Conservation (phyloP, 106 monocot species). For the Vanilla planifolia region DNA sequence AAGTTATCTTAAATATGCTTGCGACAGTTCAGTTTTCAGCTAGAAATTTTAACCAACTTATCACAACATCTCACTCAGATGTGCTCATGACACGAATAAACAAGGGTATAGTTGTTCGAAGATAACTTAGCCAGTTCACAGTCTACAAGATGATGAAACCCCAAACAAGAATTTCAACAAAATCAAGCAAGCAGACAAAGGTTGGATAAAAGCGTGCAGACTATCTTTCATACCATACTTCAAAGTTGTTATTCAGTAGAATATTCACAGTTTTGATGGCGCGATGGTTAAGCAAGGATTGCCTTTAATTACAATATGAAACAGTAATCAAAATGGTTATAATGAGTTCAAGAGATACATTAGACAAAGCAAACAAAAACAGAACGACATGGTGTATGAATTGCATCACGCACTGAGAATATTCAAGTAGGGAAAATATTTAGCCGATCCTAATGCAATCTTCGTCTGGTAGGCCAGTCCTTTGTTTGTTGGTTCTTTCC, state of each 20-base stretch:
- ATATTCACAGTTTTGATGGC: slow-evolving; percentile 85
- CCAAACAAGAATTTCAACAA: neutral
- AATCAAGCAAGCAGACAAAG: no score
- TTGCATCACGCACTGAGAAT: slow-evolving; percentile 41
- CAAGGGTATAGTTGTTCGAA: slow-evolving; percentile 75
- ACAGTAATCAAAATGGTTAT: neutral
- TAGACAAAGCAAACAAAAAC: neutral
- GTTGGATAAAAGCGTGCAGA: neutral
- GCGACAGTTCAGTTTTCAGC: neutral
- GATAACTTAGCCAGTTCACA: slow-evolving; percentile 81
- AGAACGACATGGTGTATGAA: neutral
- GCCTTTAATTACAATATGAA: slow-evolving; percentile 32
- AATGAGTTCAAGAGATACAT: neutral
- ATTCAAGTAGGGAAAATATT: slow-evolving; percentile 84
- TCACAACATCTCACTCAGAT: slow-evolving; percentile 44
- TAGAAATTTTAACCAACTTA: neutral
- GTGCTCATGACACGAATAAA: slow-evolving; percentile 91
- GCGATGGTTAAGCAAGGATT: slow-evolving; percentile 78
- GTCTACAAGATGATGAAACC: slow-evolving; percentile 55
- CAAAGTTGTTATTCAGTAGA: slow-evolving; percentile 68
- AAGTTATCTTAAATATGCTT: slow-evolving; percentile 39
- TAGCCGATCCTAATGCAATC: slow-evolving; percentile 86
- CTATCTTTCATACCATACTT: slow-evolving; percentile 46
- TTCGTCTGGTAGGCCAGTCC: slow-evolving; percentile 76
- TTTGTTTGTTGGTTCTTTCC: slow-evolving; percentile 48